Evolutionary conservation across 768 basidiomycete species (phyloP), one percentile per base, ranked within the genome.

Genomic region (Termitomyces titanicus): DNA sequence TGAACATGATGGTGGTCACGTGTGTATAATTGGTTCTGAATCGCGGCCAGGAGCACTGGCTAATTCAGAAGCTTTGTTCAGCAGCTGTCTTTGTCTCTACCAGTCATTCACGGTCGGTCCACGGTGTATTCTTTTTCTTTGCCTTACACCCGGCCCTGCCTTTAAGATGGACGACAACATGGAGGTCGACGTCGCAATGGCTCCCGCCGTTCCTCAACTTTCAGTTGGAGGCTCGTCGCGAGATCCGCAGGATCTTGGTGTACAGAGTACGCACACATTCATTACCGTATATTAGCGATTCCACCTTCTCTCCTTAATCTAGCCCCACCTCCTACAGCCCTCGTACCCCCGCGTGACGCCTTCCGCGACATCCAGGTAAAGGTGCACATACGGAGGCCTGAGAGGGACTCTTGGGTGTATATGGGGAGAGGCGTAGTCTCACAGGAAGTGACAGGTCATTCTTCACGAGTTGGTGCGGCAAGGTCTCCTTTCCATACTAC

Each of bases 331-430:
- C 58, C 63, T 27, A 63, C 56, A 45, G 59, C 59, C 20, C 63
- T 62, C 29, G 53, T 65, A 57, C 61, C 66, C 58, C 57, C 74
- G 55, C 82, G 82, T 54, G 85, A 86, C 63, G 75, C 68, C 53
- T 88, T 89, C 65, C 83, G 85, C 51, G 89, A 92, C 55, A 81
- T 92, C 56, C 81, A 88, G 55, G 91, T 92, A 56, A 92, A 92
- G 68, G 89, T 93, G 18, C 91, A 92, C 63, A 86, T 91, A 61
- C 79, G 91, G 59, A 76, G 83, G 61, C 86, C 90, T 34, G 90
- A 91, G 53, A 82, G 75, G 64, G 91, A 92, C 67, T 79, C 85
- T 17, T 92, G 91, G 91, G 74, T 82, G 25, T 93, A 92, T 62
- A 78, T 92, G 47, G 91, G 91, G 11, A 81, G 90, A 64, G 91